phyloP scores from a whole-genome alignment of 768 basidiomycete genomes.

The Termitomyces sp. region DNA sequence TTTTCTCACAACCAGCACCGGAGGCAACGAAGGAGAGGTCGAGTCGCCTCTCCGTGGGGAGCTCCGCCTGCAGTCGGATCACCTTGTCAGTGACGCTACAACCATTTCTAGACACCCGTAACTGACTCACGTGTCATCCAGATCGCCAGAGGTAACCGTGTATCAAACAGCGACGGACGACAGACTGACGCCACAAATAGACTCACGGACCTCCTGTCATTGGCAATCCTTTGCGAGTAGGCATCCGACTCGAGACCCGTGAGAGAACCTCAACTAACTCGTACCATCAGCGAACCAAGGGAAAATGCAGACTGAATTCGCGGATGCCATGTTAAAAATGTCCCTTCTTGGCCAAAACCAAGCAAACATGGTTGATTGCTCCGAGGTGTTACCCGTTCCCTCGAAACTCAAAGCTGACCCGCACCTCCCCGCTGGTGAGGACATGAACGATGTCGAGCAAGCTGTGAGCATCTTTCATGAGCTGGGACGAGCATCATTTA shows the following conservation, averaged over 20 bases:
- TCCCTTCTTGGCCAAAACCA: neutral
- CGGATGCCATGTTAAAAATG: neutral
- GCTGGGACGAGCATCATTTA: neutral
- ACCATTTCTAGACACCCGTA: too few species aligned
- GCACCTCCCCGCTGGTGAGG: neutral
- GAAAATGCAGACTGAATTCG: neutral
- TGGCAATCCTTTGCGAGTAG: neutral
- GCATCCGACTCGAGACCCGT: neutral
- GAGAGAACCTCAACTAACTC: neutral
- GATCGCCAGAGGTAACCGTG: neutral
- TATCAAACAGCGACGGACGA: neutral
- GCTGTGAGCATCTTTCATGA: neutral
- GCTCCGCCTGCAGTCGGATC: neutral
- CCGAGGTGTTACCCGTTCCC: neutral
- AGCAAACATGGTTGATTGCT: neutral
- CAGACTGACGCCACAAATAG: neutral
- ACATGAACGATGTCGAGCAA: neutral
- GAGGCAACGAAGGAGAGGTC: neutral
- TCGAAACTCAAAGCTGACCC: neutral
- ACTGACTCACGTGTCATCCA: neutral
- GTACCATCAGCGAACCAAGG: neutral
- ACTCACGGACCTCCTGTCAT: neutral
- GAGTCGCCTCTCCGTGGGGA: neutral
- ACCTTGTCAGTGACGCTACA: neutral
- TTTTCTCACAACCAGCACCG: neutral